Percentiles rank a stretch among this genome's conserved stretches.
Evolutionary conservation across 1,284 basidiomycete genomes (phyloP).

Genomic region (Vanrija humicola): DNA sequence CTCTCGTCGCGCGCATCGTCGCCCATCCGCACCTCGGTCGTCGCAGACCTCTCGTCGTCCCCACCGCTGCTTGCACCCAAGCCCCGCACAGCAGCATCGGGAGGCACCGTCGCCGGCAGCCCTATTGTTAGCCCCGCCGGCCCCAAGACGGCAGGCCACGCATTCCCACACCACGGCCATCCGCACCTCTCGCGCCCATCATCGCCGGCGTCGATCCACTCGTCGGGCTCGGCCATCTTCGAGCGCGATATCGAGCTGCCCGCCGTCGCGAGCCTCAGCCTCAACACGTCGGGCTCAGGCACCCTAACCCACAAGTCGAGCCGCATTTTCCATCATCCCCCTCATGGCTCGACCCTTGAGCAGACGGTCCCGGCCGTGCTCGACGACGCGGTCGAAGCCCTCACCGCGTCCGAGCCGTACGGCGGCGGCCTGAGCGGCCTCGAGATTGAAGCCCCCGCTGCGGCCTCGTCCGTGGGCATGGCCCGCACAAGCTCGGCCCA

Average conservation of each 20-base stretch:
- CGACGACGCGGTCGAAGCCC: constrained; percentile 48
- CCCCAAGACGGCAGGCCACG: neutral
- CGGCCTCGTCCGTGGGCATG: constrained; percentile 17
- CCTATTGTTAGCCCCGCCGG: neutral
- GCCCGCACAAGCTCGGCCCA: constrained; percentile 30
- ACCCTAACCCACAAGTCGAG: constrained; percentile 39
- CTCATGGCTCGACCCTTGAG: constrained; percentile 42
- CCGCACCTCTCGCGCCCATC: constrained; percentile 32
- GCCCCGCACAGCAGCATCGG: constrained; percentile 3
- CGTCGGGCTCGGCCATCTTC: constrained; percentile 46
- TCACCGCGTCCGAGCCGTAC: constrained; percentile 23
- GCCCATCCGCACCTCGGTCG: constrained; percentile 14
- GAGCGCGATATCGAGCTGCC: constrained; percentile 47
- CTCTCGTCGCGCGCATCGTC: constrained; percentile 31
- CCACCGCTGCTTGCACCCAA: constrained; percentile 18
- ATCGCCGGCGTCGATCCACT: constrained; percentile 42
- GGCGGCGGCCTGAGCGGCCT: constrained; percentile 26
- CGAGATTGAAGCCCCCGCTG: constrained; percentile 42
- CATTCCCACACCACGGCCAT: constrained; percentile 5
- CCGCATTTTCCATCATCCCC: constrained; percentile 26
- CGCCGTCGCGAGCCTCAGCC: constrained; percentile 31
- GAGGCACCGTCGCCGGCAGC: neutral
- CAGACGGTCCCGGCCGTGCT: constrained; percentile 46
- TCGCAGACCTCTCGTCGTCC: constrained; percentile 5
- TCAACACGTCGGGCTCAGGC: constrained; percentile 20